These are phyloP conservation scores for Microbotryum scabiosae DNA, from an alignment of 1,284 basidiomycete genomes.

Conservation along the genomic window DNA sequence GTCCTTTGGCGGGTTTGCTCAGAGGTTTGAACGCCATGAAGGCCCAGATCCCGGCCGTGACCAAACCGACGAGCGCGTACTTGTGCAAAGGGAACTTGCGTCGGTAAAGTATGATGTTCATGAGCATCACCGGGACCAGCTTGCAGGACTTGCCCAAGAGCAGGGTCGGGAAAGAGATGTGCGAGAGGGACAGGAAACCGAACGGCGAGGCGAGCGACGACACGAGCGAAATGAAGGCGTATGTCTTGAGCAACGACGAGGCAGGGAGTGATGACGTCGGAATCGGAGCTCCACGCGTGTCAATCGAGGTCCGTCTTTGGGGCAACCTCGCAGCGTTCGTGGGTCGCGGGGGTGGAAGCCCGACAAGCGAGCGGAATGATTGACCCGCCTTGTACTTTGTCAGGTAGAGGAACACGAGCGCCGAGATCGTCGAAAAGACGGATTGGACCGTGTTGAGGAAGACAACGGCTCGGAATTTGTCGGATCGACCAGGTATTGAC, in stretches of 20 bases:
- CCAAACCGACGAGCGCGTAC: conserved; percentile 74
- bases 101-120: conserved; percentile 71
- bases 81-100: conserved; percentile 80
- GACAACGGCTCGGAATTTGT: conserved; percentile 51
- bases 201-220: conserved; percentile 90
- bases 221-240: conserved; percentile 75
- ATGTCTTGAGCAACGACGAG: conserved; percentile 52
- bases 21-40: conserved; percentile 70
- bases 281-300: no score
- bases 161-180: conserved; percentile 98
- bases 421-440: conserved; percentile 40
- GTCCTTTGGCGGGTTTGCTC: conserved; percentile 33
- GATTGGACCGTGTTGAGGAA: conserved; percentile 94
- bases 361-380: conserved; percentile 9
- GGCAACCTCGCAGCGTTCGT: no score
- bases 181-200: conserved; percentile 84
- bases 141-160: conserved; percentile 98
- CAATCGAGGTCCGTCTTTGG: no score
- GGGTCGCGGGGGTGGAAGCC: conserved; percentile 1
- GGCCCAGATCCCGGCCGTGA: conserved; percentile 84
- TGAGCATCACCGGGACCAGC: conserved; percentile 88
- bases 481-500: conserved; percentile 9
- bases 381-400: conserved; percentile 14
- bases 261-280: neutral
- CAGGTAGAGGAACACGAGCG: conserved; percentile 32